phyloP scores from a whole-genome alignment of 495 filamentous ascomycete genomes.

The Lasiosphaeria miniovina region DNA sequence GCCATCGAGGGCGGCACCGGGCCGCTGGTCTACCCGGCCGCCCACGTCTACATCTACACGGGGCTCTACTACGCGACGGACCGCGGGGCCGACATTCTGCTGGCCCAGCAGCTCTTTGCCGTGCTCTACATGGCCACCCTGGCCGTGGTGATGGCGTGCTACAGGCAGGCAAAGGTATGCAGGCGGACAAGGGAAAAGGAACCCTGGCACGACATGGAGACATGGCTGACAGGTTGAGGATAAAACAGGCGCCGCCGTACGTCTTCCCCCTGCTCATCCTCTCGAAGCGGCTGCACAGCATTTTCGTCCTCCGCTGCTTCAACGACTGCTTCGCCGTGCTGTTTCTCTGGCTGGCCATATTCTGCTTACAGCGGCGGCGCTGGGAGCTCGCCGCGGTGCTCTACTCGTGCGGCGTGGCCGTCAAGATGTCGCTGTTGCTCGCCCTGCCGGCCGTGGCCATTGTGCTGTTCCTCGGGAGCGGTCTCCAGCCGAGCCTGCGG shows the following conservation, averaged over 20 bases:
- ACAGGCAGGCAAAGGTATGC: conserved; percentile 65
- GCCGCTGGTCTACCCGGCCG: conserved; percentile 89
- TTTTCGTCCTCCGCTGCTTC: conserved; percentile 89
- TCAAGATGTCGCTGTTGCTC: conserved; percentile 91
- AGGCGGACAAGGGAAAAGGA: not conserved
- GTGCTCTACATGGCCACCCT: conserved; percentile 73
- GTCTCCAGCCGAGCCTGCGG: conserved; percentile 57
- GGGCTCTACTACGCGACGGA: conserved; percentile 74
- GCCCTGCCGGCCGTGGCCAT: conserved; percentile 75
- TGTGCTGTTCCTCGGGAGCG: conserved; percentile 66
- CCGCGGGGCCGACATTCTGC: conserved; percentile 68
- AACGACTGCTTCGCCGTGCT: conserved; percentile 88
- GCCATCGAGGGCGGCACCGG: conserved; percentile 85
- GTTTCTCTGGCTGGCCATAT: conserved; percentile 78
- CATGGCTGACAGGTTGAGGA: conserved; percentile 3
- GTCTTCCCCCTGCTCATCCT: conserved; percentile 82
- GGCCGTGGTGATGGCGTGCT: conserved; percentile 75
- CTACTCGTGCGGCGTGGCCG: conserved; percentile 75
- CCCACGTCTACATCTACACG: conserved; percentile 88
- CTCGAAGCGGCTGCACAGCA: conserved; percentile 89
- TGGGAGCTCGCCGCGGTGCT: conserved; percentile 69
- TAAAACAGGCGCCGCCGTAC: conserved; percentile 72
- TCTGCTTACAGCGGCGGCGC: conserved; percentile 63
- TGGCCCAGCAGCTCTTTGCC: conserved; percentile 79
- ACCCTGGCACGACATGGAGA: not conserved